phyloP scores from a whole-genome alignment of 805 yeast species.

The Ogataea salicorniae region DNA sequence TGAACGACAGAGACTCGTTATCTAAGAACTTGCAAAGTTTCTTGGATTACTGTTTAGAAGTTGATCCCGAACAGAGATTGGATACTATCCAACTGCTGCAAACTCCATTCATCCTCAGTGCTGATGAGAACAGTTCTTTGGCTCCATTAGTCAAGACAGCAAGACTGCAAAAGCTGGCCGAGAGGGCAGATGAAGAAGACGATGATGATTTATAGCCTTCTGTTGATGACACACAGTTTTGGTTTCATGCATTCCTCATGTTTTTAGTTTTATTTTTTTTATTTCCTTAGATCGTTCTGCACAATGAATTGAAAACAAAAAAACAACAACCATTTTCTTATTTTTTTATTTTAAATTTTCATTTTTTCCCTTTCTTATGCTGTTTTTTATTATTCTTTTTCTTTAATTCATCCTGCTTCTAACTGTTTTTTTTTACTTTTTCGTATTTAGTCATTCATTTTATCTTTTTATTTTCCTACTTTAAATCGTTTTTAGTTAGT shows the following conservation, averaged over 20 bases:
- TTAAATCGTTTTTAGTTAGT: neutral
- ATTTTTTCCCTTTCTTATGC: neutral
- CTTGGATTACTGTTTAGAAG: slow-evolving; percentile 73
- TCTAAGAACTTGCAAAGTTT: slow-evolving; percentile 63
- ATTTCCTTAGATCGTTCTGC: too few relatives aligned
- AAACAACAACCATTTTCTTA: too few relatives aligned
- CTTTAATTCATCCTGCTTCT: neutral
- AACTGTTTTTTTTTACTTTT: neutral
- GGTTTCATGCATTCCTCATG: too few relatives aligned
- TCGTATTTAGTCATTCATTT: neutral
- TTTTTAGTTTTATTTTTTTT: too few relatives aligned
- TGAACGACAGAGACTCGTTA: slow-evolving; percentile 68
- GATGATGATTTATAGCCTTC: slow-evolving; percentile 12
- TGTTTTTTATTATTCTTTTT: neutral
- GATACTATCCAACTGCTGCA: slow-evolving; percentile 67
- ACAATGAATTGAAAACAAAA: too few relatives aligned
- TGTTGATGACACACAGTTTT: too few relatives aligned
- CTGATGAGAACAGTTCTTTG: slow-evolving; percentile 56
- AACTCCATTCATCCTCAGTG: slow-evolving; percentile 59
- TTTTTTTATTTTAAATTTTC: too few relatives aligned
- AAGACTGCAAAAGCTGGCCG: slow-evolving; percentile 51
- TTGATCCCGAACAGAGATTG: slow-evolving; percentile 75
- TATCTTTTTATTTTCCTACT: neutral
- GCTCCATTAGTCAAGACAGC: slow-evolving; percentile 75
- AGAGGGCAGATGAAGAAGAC: slow-evolving; percentile 24